phyloP scores from a whole-genome alignment of 2,329 filamentous ascomycete genomes.

The Diaporthe citrichinensis region DNA sequence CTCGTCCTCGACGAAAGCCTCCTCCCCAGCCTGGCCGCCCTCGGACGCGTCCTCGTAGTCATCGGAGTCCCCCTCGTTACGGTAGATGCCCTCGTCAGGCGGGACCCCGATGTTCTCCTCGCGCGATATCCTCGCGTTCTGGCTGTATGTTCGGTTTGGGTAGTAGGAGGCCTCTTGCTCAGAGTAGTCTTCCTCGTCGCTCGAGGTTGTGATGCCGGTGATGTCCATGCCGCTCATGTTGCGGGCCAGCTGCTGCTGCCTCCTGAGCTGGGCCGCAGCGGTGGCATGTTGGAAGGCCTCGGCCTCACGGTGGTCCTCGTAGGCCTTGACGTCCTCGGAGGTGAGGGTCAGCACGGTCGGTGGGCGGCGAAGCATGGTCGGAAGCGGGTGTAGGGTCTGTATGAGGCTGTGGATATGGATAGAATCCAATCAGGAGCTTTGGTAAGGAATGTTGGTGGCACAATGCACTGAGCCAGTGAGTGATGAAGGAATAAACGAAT shows the following conservation, averaged over 20 bases:
- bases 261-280: conserved; percentile 26
- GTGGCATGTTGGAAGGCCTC: conserved; percentile 50
- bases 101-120: conserved; percentile 16
- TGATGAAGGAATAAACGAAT: background rate
- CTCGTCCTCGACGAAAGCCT: conserved; percentile 25
- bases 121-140: conserved; percentile 7
- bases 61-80: conserved; percentile 39
- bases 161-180: conserved; percentile 40
- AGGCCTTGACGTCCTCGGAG: conserved; percentile 77
- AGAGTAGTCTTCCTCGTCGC: conserved; percentile 47
- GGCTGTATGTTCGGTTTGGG: conserved; percentile 32
- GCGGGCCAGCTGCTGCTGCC: conserved; percentile 29
- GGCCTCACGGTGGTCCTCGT: conserved; percentile 71
- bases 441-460: background rate
- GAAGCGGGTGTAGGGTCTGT: background rate
- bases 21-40: background rate
- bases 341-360: conserved; percentile 79
- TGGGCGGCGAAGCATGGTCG: conserved; percentile 61
- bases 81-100: conserved; percentile 39
- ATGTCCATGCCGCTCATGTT: conserved; percentile 38
- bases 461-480: background rate
- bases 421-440: background rate
- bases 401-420: background rate
- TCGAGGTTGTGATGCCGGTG: conserved; percentile 39
- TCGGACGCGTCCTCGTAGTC: conserved; percentile 23